Evolutionary conservation across 2,329 filamentous ascomycete genomes (phyloP), one percentile per base, ranked within the genome.

Genomic region (Lojkania enalia): DNA sequence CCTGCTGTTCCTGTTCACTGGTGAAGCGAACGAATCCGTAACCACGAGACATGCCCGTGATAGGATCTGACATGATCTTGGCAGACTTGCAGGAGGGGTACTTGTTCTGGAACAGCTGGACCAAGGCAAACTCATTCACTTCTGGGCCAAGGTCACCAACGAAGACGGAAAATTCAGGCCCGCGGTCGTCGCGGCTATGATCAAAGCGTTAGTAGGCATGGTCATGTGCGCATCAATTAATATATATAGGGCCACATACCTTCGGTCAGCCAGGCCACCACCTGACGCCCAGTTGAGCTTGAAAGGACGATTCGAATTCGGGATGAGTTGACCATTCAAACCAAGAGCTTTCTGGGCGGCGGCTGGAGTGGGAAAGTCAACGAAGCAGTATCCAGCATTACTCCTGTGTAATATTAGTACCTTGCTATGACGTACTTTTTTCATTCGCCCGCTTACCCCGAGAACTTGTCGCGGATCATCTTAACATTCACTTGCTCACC

Each of bases 271-370:
- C 31, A 99, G 82, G 46, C 94, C 94, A 66, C 94, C 94, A 57
- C 94, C 94, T 56, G 90, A 96, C 57, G 94, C 94, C 94, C 94
- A 99, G 82, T 99, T 99, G 49, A 99, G 84, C 81, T 97, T 97
- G 82, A 99, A 99, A 37, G 90, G 86, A 32, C 94, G 90, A 62
- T 87, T 87, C 50, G 90, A 95, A 80, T 96, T 96, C 35, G 92
- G 91, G 58, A 99, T 95, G 36, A 88, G 77, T 44, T 84, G 86
- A 38, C 94, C 92, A 70, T 96, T 97, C 38, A 97, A 79, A 35
- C 79, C 78, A n/a, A 99, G 81, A 27, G 94, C 94, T 78, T 96
- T 96, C 63, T 84, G 86, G 31, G 94, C 94, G 48, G 91, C 88
- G 29, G 91, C 89, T 7, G 90, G 80, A 58, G 79, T 86, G 44